Conservation (phyloP, 768 basidiomycete species). For the Cyclocybe aegerita region DNA sequence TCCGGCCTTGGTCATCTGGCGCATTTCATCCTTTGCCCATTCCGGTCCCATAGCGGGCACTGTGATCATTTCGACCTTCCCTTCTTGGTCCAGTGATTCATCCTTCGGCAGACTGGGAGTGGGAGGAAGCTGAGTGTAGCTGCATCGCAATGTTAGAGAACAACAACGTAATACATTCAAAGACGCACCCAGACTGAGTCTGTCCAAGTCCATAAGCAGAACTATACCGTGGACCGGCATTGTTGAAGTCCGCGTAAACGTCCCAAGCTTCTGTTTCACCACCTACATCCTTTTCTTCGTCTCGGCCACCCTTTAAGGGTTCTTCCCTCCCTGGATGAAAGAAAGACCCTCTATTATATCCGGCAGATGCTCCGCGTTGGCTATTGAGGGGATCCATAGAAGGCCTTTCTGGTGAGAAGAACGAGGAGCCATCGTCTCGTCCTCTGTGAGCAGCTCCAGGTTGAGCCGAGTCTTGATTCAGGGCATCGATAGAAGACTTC, state of each 20-base stretch:
- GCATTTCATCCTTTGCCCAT: conserved; percentile 81
- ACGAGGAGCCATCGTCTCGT: conserved; percentile 71
- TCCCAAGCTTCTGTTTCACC: conserved; percentile 60
- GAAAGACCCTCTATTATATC: conserved; percentile 73
- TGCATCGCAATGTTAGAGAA: conserved; percentile 20
- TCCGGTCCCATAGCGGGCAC: conserved; percentile 91
- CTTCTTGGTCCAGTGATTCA: conserved; percentile 32
- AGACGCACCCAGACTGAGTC: conserved; percentile 13
- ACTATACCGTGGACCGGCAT: conserved; percentile 77
- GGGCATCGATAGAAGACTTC: conserved; percentile 58
- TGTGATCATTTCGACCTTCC: conserved; percentile 84
- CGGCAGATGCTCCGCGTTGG: conserved; percentile 46
- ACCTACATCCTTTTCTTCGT: conserved; percentile 58
- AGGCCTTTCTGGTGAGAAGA: conserved; percentile 51
- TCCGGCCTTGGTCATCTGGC: conserved; percentile 71
- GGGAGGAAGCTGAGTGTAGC: conserved; percentile 46
- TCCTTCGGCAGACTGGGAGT: conserved; percentile 38
- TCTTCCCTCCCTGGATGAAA: conserved; percentile 69
- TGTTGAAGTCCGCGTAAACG: conserved; percentile 89
- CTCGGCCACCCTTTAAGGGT: conserved; percentile 75
- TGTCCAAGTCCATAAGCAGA: conserved; percentile 44
- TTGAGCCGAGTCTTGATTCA: conserved; percentile 50
- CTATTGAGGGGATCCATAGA: conserved; percentile 51
- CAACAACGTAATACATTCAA: conserved; percentile 2
- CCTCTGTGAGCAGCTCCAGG: conserved; percentile 28